Percentiles rank a stretch among this genome's conserved stretches.
Evolutionary conservation across 2,329 filamentous ascomycete species (phyloP).

Genomic region (Botrytis cinerea): DNA sequence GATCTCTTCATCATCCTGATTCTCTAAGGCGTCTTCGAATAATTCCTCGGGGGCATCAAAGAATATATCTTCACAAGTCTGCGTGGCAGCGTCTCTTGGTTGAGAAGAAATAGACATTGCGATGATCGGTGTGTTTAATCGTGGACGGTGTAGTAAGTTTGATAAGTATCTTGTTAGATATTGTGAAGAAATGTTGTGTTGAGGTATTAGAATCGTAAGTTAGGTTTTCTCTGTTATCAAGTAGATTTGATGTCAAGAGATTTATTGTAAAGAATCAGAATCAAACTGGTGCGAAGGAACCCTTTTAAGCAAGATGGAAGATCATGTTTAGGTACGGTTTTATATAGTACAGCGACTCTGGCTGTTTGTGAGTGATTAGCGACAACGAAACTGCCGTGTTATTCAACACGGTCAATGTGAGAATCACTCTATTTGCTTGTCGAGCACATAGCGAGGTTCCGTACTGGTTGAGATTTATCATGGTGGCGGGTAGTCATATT

Average conservation of each 20-base stretch:
- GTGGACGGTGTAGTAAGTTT: too few species aligned
- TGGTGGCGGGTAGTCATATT: background rate
- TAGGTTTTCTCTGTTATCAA: background rate
- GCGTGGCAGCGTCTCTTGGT: background rate
- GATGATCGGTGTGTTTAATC: background rate
- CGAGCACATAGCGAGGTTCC: accelerated
- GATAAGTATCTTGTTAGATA: background rate
- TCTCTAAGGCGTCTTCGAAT: background rate
- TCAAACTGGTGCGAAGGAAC: background rate
- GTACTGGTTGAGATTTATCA: background rate
- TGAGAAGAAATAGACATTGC: background rate
- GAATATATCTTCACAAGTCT: background rate
- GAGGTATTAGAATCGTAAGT: background rate
- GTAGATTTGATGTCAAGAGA: background rate
- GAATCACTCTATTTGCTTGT: background rate
- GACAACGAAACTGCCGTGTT: background rate
- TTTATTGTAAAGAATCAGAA: background rate
- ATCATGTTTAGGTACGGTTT: background rate
- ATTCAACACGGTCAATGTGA: background rate
- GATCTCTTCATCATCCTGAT: background rate
- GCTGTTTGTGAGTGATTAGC: background rate
- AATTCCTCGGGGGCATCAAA: background rate
- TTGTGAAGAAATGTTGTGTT: background rate
- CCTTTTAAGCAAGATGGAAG: background rate
- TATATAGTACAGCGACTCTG: background rate